Conservation (phyloP, 352 stramenopile species). For the Pythium diclinum region DNA sequence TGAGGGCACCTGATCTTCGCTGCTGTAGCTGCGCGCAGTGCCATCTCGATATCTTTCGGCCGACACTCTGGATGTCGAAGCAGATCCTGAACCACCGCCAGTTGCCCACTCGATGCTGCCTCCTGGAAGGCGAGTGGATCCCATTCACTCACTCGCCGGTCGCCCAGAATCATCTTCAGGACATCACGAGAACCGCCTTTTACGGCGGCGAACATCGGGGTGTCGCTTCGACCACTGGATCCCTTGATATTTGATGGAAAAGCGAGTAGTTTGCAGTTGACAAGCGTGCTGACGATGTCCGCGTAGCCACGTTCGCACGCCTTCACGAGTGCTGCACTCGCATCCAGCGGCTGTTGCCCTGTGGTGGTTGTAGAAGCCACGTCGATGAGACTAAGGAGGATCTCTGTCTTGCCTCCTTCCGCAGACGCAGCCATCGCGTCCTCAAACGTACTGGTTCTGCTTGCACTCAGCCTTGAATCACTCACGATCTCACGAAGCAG, state of each 20-base stretch:
- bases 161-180: not conserved
- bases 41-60: constrained; percentile 5
- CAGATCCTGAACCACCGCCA: constrained; percentile 7
- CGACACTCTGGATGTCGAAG: constrained; percentile 11
- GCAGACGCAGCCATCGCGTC: constrained; percentile 1
- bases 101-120: constrained; percentile 4
- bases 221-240: not conserved
- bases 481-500: not conserved
- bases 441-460: not conserved
- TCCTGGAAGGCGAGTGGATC: constrained; percentile 15
- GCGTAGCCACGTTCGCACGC: not conserved
- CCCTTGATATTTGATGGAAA: not conserved
- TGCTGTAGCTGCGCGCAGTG: constrained; percentile 3
- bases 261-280: not conserved
- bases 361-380: not conserved
- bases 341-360: not conserved
- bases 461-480: not conserved
- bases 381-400: not conserved
- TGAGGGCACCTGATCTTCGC: not conserved
- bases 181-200: constrained; percentile 3
- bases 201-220: constrained; percentile 7
- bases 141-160: constrained; percentile 14
- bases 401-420: not conserved
- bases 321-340: not conserved
- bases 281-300: not conserved